Conservation (phyloP, 2,329 filamentous ascomycete species). For the Clonostachys chloroleuca region DNA sequence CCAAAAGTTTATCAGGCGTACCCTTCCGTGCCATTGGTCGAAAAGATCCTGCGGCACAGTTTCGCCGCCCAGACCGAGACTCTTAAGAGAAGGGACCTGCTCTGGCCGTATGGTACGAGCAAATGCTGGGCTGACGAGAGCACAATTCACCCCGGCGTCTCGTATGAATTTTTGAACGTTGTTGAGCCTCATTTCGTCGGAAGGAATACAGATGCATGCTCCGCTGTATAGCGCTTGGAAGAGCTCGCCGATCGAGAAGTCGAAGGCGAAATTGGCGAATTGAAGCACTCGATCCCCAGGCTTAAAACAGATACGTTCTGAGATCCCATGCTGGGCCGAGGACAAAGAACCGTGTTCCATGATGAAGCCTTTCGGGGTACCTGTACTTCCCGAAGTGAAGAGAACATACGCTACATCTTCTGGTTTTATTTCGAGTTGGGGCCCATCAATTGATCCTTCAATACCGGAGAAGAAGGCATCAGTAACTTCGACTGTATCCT, state of each 20-base stretch:
- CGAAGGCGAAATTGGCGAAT: conserved; percentile 41
- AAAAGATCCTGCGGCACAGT: conserved; percentile 2
- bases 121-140: conserved; percentile 6
- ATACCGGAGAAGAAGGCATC: neutral
- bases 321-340: conserved; percentile 10
- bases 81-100: conserved; percentile 3
- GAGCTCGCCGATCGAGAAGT: conserved; percentile 38
- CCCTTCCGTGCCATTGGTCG: conserved; percentile 3
- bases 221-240: conserved; percentile 18
- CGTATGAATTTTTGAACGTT: neutral
- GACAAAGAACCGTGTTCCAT: conserved; percentile 3
- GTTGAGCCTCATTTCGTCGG: neutral
- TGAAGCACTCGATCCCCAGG: conserved; percentile 29
- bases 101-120: conserved; percentile 3
- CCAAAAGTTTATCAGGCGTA: conserved; percentile 2
- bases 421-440: neutral
- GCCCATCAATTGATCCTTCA: neutral
- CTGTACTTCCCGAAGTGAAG: conserved; percentile 16
- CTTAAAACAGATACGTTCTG: conserved; percentile 3
- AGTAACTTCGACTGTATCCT: neutral
- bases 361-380: conserved; percentile 8
- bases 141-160: conserved; percentile 3
- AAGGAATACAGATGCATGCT: conserved; percentile 3
- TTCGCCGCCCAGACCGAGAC: conserved; percentile 6
- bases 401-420: conserved; percentile 8